Evolutionary conservation across 805 yeast genomes (phyloP), one percentile per base, ranked within the genome.

Genomic region (Kuraishia ogatae): DNA sequence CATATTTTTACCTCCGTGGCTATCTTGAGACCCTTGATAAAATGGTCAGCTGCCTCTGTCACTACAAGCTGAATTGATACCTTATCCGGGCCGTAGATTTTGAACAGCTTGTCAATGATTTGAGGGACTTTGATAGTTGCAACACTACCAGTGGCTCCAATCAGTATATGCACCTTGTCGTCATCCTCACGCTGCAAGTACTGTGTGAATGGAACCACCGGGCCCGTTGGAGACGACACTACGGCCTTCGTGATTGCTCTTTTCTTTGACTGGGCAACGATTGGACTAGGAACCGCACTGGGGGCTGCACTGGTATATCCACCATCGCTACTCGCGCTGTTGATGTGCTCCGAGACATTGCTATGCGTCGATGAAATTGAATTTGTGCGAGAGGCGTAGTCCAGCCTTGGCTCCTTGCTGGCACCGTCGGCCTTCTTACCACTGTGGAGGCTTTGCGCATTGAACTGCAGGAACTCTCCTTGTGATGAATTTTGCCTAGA

Each of bases 101-200:
- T 89, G 66, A 85, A 86, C 52, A 94, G 76, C 67, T 90, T 89
- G 65, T 87, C 96, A 60, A 94, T 89, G 47, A 94, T 90, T 60
- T 87, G 69, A 0, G 97, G 97, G 22, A 94, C 85, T 68, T 94
- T 94, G 59, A 94, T 90, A 2, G 98, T 89, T 4, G 99, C 99
- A 2, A 94, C 97, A 1, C 96, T 88, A 1, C 99, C 99, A 1
- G 98, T 89, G 20, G 96, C 96, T 20, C 96, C 99, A 49, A 94
- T 75, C 56, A 94, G 74, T 50, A 94, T 84, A 68, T 94, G 99
- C 55, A 89, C 77, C 65, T 91, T 92, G 50, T 85, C 87, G 66
- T 89, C 96, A 66, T 89, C 94, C 67, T 86, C 71, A 62, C 83
- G 83, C 55, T 81, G 80, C 56, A 88, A 74, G 66, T 82, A 87